Base-by-base conservation (phyloP, 495 filamentous ascomycete genomes). In the Bombardia bombarda region DNA sequence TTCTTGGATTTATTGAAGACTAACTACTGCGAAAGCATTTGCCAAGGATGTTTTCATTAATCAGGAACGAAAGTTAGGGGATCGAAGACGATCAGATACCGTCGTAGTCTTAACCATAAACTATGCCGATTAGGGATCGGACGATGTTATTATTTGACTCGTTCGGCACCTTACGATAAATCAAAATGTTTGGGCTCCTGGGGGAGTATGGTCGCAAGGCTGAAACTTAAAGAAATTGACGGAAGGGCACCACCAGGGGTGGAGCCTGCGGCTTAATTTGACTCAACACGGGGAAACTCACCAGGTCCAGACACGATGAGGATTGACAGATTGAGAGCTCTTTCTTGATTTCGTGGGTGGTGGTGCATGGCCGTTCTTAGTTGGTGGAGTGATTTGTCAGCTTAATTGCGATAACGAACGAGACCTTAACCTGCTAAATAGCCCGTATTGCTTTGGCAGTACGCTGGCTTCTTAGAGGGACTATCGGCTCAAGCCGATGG, bases 31-130 rank as follows among this genome's bases (percentile, higher is more conserved):
- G 32, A 80, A 80, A 80, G 74, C 73, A 79, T 79, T 78, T 72
- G 72, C 74, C 73, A 82, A 82, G 74, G 73, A 80, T 79, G 73
- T 80, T 81, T 80, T 80, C 73, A 79, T 79, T 79, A 79, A 79
- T 80, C 74, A 80, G 75, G 72, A 81, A 80, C 74, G 75, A 80
- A 81, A 80, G 76, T 80, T 81, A 80, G 74, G 72, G 74, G 75
- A 80, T 82, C 73, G 74, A 82, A 80, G 75, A 80, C 75, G 73
- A 81, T 79, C 69, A 81, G 76, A 81, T 81, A 81, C 74, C 74
- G 74, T 81, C 73, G 74, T 80, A 80, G 77, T 80, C 75, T 80
- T 82, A 80, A 80, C 75, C 73, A 79, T 80, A 79, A 80, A 79
- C 75, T 78, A 80, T 79, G 73, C 75, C 75, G 70, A 79, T 75